phyloP scores from a whole-genome alignment of 2,329 filamentous ascomycete genomes.

The Pseudogymnoascus sp. region DNA sequence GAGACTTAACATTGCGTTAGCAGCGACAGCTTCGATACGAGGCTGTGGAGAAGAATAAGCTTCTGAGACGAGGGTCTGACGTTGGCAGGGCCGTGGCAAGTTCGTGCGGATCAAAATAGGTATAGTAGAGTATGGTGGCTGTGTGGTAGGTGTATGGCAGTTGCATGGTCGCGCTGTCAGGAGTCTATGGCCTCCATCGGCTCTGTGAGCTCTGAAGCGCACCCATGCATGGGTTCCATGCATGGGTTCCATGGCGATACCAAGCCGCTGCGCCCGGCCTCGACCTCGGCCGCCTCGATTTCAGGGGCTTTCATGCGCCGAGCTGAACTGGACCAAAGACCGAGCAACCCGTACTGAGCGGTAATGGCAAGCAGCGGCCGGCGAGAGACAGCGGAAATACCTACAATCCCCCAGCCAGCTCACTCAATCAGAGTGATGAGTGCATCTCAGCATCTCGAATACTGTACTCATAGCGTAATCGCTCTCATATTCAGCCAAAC shows the following conservation, averaged over 20 bases:
- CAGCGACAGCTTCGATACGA: background rate
- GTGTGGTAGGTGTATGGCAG: background rate
- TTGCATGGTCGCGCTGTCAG: background rate
- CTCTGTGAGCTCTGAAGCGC: background rate
- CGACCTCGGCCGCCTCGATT: constrained; percentile 50
- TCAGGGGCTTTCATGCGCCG: constrained; percentile 39
- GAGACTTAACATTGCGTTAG: background rate
- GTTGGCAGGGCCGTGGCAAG: background rate
- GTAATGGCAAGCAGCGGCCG: background rate
- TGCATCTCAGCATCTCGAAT: background rate
- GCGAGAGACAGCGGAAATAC: background rate
- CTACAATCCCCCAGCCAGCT: background rate
- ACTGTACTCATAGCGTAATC: constrained; percentile 15
- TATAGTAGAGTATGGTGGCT: background rate
- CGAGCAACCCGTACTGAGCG: background rate
- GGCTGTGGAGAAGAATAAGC: constrained; percentile 5
- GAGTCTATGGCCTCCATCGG: background rate
- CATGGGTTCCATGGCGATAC: background rate
- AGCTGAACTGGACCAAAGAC: background rate
- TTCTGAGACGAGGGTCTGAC: constrained; percentile 8
- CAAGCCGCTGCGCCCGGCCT: constrained; percentile 47
- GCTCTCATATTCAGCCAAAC: background rate
- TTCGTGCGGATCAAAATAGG: background rate
- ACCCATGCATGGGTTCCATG: no score
- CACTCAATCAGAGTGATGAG: background rate